Evolutionary conservation across 495 filamentous ascomycete species (phyloP), one percentile per base, ranked within the genome.

Genomic region (Trichoderma asperelloides): DNA sequence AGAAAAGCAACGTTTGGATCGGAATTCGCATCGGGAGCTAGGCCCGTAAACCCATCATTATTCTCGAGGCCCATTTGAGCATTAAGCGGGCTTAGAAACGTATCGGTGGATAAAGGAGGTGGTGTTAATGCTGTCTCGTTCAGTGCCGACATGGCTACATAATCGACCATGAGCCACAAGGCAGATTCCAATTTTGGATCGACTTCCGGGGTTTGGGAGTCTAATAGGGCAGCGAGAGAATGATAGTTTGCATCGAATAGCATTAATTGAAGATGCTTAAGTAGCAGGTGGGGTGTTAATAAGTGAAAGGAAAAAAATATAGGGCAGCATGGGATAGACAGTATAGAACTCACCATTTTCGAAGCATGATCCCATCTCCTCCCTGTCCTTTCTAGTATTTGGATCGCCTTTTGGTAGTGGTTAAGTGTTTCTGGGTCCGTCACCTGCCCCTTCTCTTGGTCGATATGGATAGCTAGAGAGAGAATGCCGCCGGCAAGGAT

Each of bases 341-440:
- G 23, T 11, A 5, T 11, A 30, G 13, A 28, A 28, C 55, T 60
- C 55, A 60, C 55, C 55, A 60, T 60, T 60, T 60, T 60, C 27
- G 55, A 60, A 30, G 55, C 55, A 60, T 60, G 55, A 4, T 60
- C 55, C 55, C 55, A 60, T 30, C 55, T 60, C 25, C 55, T 60
- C 27, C 55, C 55, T 4, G 28, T 25, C 13, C 55, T 18, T 60
- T 60, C 55, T 11, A 60, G 16, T 12, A 60, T 60, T 0, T 60
- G 55, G 15, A 60, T 60, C 2, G 55, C 23, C 25, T 60, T 27
- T 18, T 60, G 55, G 55, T 60, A 60, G 12, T 60, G 55, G 16
- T 18, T 30, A 2, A 60, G 55, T 60, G 28, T 23, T 18, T 60
- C 55, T 16, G 55, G 55, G 16, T 60, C 55, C 9, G 55, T 60